phyloP scores from a whole-genome alignment of 192 early-diverging fungal species.

The Backusella parvicylindrica region DNA sequence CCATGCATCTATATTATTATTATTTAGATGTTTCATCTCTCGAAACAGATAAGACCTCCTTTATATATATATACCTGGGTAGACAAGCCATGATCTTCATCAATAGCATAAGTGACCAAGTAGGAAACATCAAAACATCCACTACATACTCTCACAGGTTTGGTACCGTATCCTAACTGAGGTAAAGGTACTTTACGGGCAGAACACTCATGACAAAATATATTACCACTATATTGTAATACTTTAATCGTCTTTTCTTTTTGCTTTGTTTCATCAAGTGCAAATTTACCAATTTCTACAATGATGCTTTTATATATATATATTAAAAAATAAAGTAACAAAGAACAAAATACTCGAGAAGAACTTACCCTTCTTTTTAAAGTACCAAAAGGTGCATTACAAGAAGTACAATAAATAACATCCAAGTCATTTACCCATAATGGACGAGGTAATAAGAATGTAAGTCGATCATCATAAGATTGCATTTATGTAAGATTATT shows the following conservation, averaged over 20 bases:
- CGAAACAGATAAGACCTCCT: neutral
- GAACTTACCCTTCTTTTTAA: constrained; percentile 45
- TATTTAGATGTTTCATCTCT: neutral
- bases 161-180: constrained; percentile 48
- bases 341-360: neutral
- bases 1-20: constrained; percentile 35
- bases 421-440: constrained; percentile 50
- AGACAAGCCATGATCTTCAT: constrained; percentile 47
- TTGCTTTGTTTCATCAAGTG: neutral
- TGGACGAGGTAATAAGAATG: constrained; percentile 44
- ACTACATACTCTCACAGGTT: constrained; percentile 52
- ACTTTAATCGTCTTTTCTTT: neutral
- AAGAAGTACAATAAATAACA: constrained; percentile 39
- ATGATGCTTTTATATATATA: constrained; percentile 45
- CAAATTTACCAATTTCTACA: constrained; percentile 53
- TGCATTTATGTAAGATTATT: constrained; percentile 15
- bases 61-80: constrained; percentile 40
- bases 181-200: constrained; percentile 48
- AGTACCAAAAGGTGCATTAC: constrained; percentile 39
- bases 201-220: constrained; percentile 55
- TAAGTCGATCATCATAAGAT: constrained; percentile 21
- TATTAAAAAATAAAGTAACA: neutral
- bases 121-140: constrained; percentile 56
- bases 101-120: constrained; percentile 50
- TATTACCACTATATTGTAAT: constrained; percentile 42